These are phyloP conservation scores for Spiraea crenata DNA, from an alignment of 331 rosid genomes.

Conservation along the genomic window DNA sequence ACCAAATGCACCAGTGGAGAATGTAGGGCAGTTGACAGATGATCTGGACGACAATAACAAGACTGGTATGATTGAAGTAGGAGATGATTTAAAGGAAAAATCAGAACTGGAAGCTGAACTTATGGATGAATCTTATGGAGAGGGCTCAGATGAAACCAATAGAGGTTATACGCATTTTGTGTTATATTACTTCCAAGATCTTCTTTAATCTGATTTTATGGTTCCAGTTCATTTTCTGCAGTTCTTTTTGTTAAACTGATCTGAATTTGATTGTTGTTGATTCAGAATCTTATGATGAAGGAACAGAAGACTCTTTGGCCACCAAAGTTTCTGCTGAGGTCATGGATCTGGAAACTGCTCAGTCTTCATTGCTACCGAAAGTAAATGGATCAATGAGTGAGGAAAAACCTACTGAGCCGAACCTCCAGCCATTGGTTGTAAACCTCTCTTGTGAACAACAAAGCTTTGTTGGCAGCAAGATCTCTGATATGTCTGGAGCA, in stretches of 20 bases:
- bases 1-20: conserved; percentile 14
- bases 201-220: neutral
- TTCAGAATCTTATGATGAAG: conserved; percentile 32
- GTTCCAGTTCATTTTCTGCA: neutral
- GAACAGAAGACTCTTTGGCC: neutral
- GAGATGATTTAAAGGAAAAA: conserved; percentile 12
- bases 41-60: neutral
- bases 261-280: conserved; percentile 11
- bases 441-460: neutral
- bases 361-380: conserved; percentile 2
- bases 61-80: conserved; percentile 1
- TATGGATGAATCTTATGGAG: conserved; percentile 11
- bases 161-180: neutral
- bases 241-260: neutral
- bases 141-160: conserved; percentile 21
- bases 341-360: conserved; percentile 6
- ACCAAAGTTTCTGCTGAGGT: conserved; percentile 15
- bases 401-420: neutral
- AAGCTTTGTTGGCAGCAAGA: neutral
- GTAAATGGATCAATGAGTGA: neutral
- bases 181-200: neutral
- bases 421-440: neutral
- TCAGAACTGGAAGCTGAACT: conserved; percentile 8
- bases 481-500: neutral
- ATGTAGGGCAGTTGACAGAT: conserved; percentile 11